phyloP scores from a whole-genome alignment of 257 asterid species.

The Fraxinus pennsylvanica region DNA sequence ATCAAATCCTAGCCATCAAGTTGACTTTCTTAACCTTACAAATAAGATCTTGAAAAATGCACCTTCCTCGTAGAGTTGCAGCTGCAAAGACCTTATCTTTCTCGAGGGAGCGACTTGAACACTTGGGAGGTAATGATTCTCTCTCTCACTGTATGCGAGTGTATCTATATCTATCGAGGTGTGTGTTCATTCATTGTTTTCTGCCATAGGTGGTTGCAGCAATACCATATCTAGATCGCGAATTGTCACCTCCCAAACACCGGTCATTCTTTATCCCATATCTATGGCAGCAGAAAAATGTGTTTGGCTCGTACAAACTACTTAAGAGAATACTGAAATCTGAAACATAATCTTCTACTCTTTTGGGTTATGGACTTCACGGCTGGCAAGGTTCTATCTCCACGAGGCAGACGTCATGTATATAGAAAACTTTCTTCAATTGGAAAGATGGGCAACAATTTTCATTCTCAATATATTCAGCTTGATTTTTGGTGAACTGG shows the following conservation, averaged over 20 bases:
- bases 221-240: slow-evolving; percentile 82
- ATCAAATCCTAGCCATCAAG: too few relatives aligned
- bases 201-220: slow-evolving; percentile 74
- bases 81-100: slow-evolving; percentile 71
- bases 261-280: slow-evolving; percentile 86
- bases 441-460: not conserved
- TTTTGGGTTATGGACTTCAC: too few relatives aligned
- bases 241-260: slow-evolving; percentile 81
- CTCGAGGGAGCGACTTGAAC: slow-evolving; percentile 83
- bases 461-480: not conserved
- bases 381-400: not conserved
- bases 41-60: slow-evolving; percentile 69
- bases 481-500: slow-evolving; percentile 14
- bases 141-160: slow-evolving; percentile 14
- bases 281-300: slow-evolving; percentile 82
- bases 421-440: not conserved
- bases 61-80: slow-evolving; percentile 84
- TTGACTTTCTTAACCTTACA: too few relatives aligned
- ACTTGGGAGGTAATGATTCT: slow-evolving; percentile 85
- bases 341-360: slow-evolving; percentile 10
- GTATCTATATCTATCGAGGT: not conserved
- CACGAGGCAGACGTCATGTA: not conserved
- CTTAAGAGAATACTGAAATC: slow-evolving; percentile 67
- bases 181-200: not conserved
- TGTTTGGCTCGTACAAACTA: slow-evolving; percentile 85